phyloP scores from a whole-genome alignment of 805 yeast species.

The Ogataea pilisensis region DNA sequence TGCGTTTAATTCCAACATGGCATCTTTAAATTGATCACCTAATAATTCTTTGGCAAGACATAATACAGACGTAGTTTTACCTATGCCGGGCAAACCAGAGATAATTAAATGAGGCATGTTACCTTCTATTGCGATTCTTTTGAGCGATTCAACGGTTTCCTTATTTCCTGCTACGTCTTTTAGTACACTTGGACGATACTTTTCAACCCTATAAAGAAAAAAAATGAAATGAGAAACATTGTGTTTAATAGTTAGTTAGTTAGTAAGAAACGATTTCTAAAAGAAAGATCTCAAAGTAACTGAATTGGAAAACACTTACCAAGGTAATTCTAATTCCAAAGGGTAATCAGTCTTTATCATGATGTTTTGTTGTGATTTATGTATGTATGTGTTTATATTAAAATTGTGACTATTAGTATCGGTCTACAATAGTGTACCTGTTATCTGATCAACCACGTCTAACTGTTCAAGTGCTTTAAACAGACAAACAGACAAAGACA shows the following conservation, averaged over 20 bases:
- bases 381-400: too few relatives aligned
- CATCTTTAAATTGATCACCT: slow-evolving; percentile 64
- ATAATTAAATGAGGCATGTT: slow-evolving; percentile 96
- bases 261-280: slow-evolving; percentile 1
- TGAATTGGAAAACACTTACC: slow-evolving; percentile 22
- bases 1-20: slow-evolving; percentile 90
- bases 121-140: slow-evolving; percentile 84
- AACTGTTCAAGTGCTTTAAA: too few relatives aligned
- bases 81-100: slow-evolving; percentile 96
- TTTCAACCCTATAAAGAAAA: slow-evolving; percentile 67
- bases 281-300: neutral
- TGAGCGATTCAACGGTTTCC: slow-evolving; percentile 81
- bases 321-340: slow-evolving; percentile 31
- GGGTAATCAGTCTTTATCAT: slow-evolving; percentile 21
- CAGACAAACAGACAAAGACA: too few relatives aligned
- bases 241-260: too few relatives aligned
- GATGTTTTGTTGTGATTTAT: neutral
- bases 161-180: slow-evolving; percentile 90
- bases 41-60: slow-evolving; percentile 84
- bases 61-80: slow-evolving; percentile 90
- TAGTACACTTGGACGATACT: slow-evolving; percentile 77
- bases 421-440: too few relatives aligned
- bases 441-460: too few relatives aligned
- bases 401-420: too few relatives aligned
- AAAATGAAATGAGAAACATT: too few relatives aligned